Percentiles rank a stretch among this genome's conserved stretches.
Conservation (phyloP, 2,329 filamentous ascomycete species). For the Cytospora paraplurivora region DNA sequence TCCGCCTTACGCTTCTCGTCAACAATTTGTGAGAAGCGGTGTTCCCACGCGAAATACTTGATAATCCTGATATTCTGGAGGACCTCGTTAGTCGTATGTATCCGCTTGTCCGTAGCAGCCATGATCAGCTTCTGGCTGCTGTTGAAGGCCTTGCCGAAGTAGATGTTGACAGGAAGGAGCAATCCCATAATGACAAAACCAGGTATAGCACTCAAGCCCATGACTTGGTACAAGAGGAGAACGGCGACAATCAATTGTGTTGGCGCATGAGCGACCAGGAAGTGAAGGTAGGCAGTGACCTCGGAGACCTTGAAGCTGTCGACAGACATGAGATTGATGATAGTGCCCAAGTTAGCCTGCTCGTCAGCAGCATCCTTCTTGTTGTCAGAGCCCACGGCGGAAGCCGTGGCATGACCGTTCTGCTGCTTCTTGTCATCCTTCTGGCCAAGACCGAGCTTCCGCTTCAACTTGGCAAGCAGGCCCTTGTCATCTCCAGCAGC, state of each 20-base stretch:
- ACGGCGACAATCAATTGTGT: conserved; percentile 84
- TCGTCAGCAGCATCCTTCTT: conserved; percentile 55
- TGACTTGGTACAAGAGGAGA: conserved; percentile 80
- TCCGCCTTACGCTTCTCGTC: conserved; percentile 85
- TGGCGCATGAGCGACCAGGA: conserved; percentile 88
- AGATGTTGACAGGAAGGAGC: conserved; percentile 87
- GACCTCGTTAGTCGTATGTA: conserved; percentile 95
- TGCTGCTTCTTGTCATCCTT: conserved; percentile 53
- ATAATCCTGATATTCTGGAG: conserved; percentile 98
- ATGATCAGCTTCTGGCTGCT: conserved; percentile 88
- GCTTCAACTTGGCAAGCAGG: conserved; percentile 54
- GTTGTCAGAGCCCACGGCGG: background rate
- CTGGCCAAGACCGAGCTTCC: conserved; percentile 63
- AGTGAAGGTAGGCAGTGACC: conserved; percentile 92
- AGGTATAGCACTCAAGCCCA: conserved; percentile 91
- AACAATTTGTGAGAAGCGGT: conserved; percentile 82
- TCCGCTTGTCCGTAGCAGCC: conserved; percentile 90
- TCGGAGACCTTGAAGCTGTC: conserved; percentile 99
- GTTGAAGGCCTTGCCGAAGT: conserved; percentile 82
- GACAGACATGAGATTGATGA: conserved; percentile 99
- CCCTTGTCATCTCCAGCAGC: conserved; percentile 43
- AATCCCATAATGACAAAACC: conserved; percentile 89
- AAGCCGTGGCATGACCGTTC: conserved; percentile 35
- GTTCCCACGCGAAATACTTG: conserved; percentile 99
- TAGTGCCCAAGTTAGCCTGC: conserved; percentile 93